Base-by-base conservation (phyloP, 768 basidiomycete species). In the Lentinula boryana region DNA sequence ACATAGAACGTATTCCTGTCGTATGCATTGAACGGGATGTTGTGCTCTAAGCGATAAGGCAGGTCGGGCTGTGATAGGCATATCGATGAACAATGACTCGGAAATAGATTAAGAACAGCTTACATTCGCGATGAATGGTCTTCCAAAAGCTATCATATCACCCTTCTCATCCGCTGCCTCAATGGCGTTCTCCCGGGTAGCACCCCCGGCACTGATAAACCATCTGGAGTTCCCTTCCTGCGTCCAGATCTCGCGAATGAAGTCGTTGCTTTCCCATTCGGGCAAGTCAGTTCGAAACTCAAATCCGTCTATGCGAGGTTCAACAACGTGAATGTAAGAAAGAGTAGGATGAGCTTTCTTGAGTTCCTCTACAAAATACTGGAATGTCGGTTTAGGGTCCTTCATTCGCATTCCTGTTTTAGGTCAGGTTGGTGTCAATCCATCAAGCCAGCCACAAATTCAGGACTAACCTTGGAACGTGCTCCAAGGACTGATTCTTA, bases 401-500 rank as follows among this genome's bases (percentile, higher is more conserved):
- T 65, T 59, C 77, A 80, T 79, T 16, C 71, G 65, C 77, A 81
- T 77, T 33, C 68, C 74, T 73, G 70, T 35, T 38, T 49, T 18
- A 23, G 49, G 44, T 50, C 58, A 70, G 23, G 35, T 70, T 2
- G 33, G 41, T 27, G 32, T 50, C 35, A 40, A n/a, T 7, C 36
- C 46, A 5, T 31, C 33, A 53, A 50, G 41, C 27, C 27, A 53
- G 43, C 36, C 15, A 21, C 33, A 18, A 40, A 15, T 5, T 36
- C 16, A 35, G 15, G 35, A 49, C 62, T 49, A 67, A 66, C 75
- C 70, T 75, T 77, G 68, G 64, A 68, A 71, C 7, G 49, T 41
- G 57, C 66, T 68, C 77, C 75, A 83, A 0, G 79, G 83, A 63
- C 79, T 79, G 8, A 85, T 33, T 4, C 84, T 74, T 57, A 85